phyloP scores from a whole-genome alignment of 805 yeast species.

The Pichia exigua region DNA sequence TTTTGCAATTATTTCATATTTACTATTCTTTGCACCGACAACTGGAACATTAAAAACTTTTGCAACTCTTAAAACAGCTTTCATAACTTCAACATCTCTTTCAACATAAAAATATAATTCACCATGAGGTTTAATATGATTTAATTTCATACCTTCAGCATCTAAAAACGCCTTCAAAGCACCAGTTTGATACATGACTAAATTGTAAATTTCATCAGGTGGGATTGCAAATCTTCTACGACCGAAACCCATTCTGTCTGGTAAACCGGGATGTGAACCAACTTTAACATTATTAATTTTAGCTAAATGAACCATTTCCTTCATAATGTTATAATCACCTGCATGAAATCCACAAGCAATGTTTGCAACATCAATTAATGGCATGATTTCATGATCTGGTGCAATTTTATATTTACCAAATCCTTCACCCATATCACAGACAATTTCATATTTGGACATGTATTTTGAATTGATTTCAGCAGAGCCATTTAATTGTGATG shows the following conservation, averaged over 20 bases:
- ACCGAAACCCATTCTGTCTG: conserved; percentile 34
- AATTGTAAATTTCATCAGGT: conserved; percentile 30
- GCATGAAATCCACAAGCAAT: conserved; percentile 37
- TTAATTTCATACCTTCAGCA: conserved; percentile 28
- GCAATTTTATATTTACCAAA: conserved; percentile 33
- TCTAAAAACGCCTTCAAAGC: conserved; percentile 31
- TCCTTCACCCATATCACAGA: conserved; percentile 33
- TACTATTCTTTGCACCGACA: conserved; percentile 30
- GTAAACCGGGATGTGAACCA: conserved; percentile 35
- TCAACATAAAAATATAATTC: conserved; percentile 32
- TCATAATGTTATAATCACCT: conserved; percentile 33
- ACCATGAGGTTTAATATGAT: conserved; percentile 33
- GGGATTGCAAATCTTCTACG: conserved; percentile 30
- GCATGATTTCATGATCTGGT: conserved; percentile 35
- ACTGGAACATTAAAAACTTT: conserved; percentile 30
- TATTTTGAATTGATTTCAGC: conserved; percentile 18
- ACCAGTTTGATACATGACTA: conserved; percentile 34
- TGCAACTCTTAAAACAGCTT: conserved; percentile 31
- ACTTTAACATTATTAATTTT: conserved; percentile 29
- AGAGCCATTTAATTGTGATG: conserved; percentile 7
- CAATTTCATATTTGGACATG: conserved; percentile 25
- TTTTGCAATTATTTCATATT: conserved; percentile 23
- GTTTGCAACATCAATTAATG: conserved; percentile 32
- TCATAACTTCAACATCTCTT: conserved; percentile 30
- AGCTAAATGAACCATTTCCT: conserved; percentile 28